phyloP scores from a whole-genome alignment of 2,329 filamentous ascomycete genomes.

The Ascochyta viciae-villosae region DNA sequence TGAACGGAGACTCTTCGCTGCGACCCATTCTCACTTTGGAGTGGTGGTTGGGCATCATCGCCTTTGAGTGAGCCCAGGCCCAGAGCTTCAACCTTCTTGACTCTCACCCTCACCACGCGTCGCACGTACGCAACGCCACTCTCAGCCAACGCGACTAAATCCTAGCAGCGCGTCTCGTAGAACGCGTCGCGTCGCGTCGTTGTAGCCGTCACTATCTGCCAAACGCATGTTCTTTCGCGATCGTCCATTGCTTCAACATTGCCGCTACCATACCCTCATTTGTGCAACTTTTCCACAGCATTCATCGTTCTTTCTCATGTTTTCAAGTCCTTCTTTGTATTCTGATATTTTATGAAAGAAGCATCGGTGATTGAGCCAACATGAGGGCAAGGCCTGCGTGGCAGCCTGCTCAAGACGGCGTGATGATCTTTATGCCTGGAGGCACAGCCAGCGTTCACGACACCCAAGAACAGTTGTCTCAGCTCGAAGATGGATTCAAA shows the following conservation, averaged over 20 bases:
- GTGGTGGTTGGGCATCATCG: too few relatives aligned
- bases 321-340: background rate
- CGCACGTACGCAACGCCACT: background rate
- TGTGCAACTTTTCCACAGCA: too few relatives aligned
- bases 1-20: too few relatives aligned
- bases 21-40: too few relatives aligned
- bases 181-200: background rate
- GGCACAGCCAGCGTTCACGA: background rate
- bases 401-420: background rate
- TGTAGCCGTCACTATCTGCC: background rate
- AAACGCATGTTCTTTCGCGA: too few relatives aligned
- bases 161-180: background rate
- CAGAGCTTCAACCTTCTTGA: background rate
- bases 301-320: background rate
- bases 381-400: background rate
- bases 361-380: background rate
- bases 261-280: background rate
- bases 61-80: too few relatives aligned
- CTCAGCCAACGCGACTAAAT: background rate
- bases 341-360: background rate
- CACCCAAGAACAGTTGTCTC: background rate
- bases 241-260: background rate
- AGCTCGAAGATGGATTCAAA: background rate
- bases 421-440: constrained; percentile 1
- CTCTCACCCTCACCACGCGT: constrained; percentile 13